Conservation (phyloP, 2,329 filamentous ascomycete species). For the Hysterium pulicare region DNA sequence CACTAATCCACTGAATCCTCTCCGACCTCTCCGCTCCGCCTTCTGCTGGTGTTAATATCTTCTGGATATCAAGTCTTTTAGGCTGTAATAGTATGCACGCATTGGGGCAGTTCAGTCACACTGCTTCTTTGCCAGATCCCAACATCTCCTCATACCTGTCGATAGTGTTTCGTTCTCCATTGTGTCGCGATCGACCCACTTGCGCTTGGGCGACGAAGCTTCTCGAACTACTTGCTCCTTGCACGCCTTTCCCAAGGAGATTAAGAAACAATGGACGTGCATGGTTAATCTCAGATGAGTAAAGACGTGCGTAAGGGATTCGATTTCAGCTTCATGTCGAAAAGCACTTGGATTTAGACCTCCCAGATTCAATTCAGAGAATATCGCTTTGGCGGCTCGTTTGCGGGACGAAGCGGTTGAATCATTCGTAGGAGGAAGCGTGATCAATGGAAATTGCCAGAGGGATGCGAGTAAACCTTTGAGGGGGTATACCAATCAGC, state of each 20-base stretch:
- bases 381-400: slow-evolving; percentile 16
- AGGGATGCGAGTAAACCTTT: slow-evolving; percentile 15
- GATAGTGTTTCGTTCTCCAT: slow-evolving; percentile 34
- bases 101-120: too few relatives aligned
- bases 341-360: slow-evolving; percentile 16
- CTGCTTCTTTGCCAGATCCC: slow-evolving; percentile 24
- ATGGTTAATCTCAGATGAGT: slow-evolving; percentile 35
- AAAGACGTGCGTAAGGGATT: slow-evolving; percentile 32
- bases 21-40: too few relatives aligned
- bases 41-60: too few relatives aligned
- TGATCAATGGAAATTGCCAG: slow-evolving; percentile 32
- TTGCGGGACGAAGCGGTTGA: neutral
- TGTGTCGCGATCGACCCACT: slow-evolving; percentile 27
- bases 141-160: slow-evolving; percentile 37
- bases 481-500: neutral
- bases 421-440: slow-evolving; percentile 15
- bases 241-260: slow-evolving; percentile 13
- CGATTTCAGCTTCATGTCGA: slow-evolving; percentile 17
- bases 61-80: too few relatives aligned
- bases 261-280: slow-evolving; percentile 26
- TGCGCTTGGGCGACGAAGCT: slow-evolving; percentile 18
- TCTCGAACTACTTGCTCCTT: neutral
- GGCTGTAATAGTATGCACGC: too few relatives aligned
- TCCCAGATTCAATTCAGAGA: slow-evolving; percentile 15
- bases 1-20: too few relatives aligned